Conservation (phyloP, 1,284 basidiomycete genomes). For the Puccinia novopanici region DNA sequence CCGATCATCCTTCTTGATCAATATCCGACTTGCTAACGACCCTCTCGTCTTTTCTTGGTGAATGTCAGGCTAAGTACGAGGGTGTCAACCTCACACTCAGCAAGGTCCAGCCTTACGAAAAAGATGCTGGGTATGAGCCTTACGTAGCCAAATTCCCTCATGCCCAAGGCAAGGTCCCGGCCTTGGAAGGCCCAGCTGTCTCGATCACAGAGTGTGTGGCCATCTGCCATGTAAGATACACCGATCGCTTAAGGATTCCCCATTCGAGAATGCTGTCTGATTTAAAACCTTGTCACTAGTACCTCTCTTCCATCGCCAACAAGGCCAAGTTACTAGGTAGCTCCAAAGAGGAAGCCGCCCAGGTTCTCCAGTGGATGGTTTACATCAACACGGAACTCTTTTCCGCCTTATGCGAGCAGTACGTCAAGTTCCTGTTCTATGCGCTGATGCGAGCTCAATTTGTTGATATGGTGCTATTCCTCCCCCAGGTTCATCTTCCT, state of each 20-base stretch:
- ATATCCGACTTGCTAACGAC: background rate
- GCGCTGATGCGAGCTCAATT: background rate
- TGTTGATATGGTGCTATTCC: background rate
- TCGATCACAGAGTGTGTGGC: conserved; percentile 32
- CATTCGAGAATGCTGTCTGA: background rate
- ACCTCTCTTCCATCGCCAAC: conserved; percentile 56
- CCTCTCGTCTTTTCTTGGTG: background rate
- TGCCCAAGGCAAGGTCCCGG: conserved; percentile 41
- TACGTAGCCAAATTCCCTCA: conserved; percentile 41
- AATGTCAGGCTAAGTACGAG: conserved; percentile 40
- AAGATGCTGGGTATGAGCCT: conserved; percentile 23
- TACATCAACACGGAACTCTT: conserved; percentile 57
- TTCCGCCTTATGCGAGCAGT: conserved; percentile 51
- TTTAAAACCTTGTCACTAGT: conserved; percentile 3
- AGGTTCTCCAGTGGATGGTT: conserved; percentile 57
- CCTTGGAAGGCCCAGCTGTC: conserved; percentile 42
- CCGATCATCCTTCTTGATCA: background rate
- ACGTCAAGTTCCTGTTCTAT: conserved; percentile 26
- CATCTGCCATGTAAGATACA: conserved; percentile 26
- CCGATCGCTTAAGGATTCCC: background rate
- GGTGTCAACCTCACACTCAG: conserved; percentile 21
- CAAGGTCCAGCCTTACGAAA: conserved; percentile 27
- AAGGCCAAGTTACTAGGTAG: conserved; percentile 58
- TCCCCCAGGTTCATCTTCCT: conserved; percentile 24
- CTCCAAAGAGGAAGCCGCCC: conserved; percentile 56